These are phyloP conservation scores for Penicillium atrosanguineum DNA, from an alignment of 495 filamentous ascomycete species.

Conservation along the genomic window DNA sequence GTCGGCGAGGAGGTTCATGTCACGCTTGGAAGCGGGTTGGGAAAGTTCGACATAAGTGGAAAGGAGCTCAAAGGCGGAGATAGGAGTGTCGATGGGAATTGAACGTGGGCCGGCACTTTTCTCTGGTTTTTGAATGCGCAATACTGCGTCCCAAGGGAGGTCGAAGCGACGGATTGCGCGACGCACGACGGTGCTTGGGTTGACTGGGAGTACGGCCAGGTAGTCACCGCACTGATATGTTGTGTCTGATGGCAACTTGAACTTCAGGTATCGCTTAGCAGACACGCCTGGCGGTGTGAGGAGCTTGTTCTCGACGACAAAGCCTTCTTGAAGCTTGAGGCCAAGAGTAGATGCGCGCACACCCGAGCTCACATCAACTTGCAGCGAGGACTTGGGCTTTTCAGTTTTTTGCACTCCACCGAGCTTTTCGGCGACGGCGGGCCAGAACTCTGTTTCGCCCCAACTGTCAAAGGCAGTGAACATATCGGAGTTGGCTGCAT, in stretches of 20 bases:
- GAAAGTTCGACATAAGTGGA: slow-evolving; percentile 70
- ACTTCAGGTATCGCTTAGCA: slow-evolving; percentile 62
- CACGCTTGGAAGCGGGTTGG: slow-evolving; percentile 60
- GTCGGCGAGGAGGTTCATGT: slow-evolving; percentile 49
- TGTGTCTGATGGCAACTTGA: slow-evolving; percentile 63
- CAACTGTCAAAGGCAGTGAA: slow-evolving; percentile 72
- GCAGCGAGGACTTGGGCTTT: slow-evolving; percentile 36
- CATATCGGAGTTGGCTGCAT: slow-evolving; percentile 62
- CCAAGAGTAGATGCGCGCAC: slow-evolving; percentile 59
- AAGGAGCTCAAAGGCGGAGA: slow-evolving; percentile 61
- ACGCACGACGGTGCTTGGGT: slow-evolving; percentile 56
- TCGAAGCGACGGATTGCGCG: slow-evolving; percentile 53
- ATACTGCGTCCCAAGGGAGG: slow-evolving; percentile 59
- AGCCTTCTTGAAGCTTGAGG: slow-evolving; percentile 63
- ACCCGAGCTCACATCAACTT: slow-evolving; percentile 57
- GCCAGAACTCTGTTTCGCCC: slow-evolving; percentile 65
- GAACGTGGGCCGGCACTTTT: slow-evolving; percentile 42
- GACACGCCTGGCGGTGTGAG: slow-evolving; percentile 56
- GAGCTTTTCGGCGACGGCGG: slow-evolving; percentile 51
- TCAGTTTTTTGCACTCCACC: slow-evolving; percentile 30
- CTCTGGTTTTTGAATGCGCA: slow-evolving; percentile 41
- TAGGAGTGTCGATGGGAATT: slow-evolving; percentile 56
- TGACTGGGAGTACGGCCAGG: slow-evolving; percentile 69
- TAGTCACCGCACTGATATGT: slow-evolving; percentile 73
- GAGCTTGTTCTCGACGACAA: slow-evolving; percentile 52